Percentiles rank a stretch among this genome's conserved stretches.
Evolutionary conservation across 257 asterid species (phyloP).

Genomic region (Penstemon davidsonii): DNA sequence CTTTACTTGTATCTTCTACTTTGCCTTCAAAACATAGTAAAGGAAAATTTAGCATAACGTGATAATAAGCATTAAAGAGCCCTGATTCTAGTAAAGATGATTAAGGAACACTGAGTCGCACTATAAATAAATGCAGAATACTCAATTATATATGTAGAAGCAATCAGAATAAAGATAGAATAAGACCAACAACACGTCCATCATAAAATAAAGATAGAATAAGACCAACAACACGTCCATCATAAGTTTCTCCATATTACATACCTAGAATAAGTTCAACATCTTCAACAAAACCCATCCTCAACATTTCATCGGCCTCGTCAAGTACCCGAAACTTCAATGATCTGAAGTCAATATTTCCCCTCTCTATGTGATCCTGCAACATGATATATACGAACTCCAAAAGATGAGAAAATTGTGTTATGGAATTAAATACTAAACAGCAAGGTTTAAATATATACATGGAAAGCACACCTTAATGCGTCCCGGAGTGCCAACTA

Average conservation of each 20-base stretch:
- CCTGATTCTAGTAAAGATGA: neutral
- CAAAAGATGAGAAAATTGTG: neutral
- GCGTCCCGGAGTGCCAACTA: slow-evolving; percentile 93
- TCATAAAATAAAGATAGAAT: slow-evolving; percentile 62
- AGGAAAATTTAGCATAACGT: slow-evolving; percentile 12
- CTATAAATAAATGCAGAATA: neutral
- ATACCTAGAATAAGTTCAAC: slow-evolving; percentile 95
- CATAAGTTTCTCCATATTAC: neutral
- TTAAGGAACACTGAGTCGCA: slow-evolving; percentile 2
- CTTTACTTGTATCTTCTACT: slow-evolving; percentile 80
- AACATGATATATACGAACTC: slow-evolving; percentile 17
- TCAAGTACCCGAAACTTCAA: slow-evolving; percentile 93
- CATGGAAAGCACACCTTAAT: slow-evolving; percentile 55
- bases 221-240: slow-evolving; percentile 54
- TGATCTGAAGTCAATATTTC: slow-evolving; percentile 69
- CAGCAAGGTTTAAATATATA: neutral
- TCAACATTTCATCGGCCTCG: slow-evolving; percentile 99
- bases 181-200: neutral
- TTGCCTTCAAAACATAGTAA: slow-evolving; percentile 49
- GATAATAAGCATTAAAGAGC: neutral
- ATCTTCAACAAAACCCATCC: slow-evolving; percentile 99
- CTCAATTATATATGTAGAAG: neutral
- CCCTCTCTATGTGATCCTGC: slow-evolving; percentile 90
- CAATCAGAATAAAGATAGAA: neutral
- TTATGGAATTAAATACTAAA: neutral